Conservation (phyloP, 345 rosid species). For the Gossypium stocksii region DNA sequence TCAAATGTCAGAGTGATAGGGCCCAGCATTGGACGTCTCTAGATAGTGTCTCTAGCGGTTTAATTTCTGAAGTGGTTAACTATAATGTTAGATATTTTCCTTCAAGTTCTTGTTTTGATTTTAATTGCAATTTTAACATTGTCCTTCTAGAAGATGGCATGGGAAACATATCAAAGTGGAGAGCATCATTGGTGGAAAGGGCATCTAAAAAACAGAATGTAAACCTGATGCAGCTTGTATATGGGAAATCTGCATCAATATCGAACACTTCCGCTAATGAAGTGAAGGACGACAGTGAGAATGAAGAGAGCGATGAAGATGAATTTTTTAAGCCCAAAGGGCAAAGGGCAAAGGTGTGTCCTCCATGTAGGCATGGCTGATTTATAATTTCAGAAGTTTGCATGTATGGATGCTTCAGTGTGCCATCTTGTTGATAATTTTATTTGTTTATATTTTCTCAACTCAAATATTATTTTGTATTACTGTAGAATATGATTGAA, state of each 20-base stretch:
- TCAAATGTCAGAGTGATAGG: not conserved
- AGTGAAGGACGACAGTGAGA: slow-evolving; percentile 39
- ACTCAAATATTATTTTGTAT: not conserved
- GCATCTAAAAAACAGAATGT: slow-evolving; percentile 40
- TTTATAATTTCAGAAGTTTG: not conserved
- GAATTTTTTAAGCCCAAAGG: slow-evolving; percentile 88
- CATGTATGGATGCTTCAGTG: not conserved
- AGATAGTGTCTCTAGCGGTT: not conserved
- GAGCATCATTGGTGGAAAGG: slow-evolving; percentile 64
- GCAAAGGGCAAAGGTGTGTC: slow-evolving; percentile 58
- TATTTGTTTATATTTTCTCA: not conserved
- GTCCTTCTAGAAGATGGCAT: slow-evolving; percentile 36
- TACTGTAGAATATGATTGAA: slow-evolving; percentile 50
- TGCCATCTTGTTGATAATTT: not conserved
- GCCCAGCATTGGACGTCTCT: not conserved
- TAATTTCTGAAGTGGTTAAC: not conserved
- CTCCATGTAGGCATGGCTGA: slow-evolving; percentile 1
- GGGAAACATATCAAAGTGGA: slow-evolving; percentile 87
- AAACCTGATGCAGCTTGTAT: slow-evolving; percentile 79
- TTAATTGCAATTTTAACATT: slow-evolving; percentile 13
- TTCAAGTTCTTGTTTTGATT: slow-evolving; percentile 12
- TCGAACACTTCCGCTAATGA: slow-evolving; percentile 32
- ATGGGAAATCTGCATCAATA: slow-evolving; percentile 48
- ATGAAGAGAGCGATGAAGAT: slow-evolving; percentile 61
- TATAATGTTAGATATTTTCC: not conserved